Percentiles rank a stretch among this genome's conserved stretches.
phyloP scores from a whole-genome alignment of 2,329 filamentous ascomycete species.

The Coniochaeta sp. region DNA sequence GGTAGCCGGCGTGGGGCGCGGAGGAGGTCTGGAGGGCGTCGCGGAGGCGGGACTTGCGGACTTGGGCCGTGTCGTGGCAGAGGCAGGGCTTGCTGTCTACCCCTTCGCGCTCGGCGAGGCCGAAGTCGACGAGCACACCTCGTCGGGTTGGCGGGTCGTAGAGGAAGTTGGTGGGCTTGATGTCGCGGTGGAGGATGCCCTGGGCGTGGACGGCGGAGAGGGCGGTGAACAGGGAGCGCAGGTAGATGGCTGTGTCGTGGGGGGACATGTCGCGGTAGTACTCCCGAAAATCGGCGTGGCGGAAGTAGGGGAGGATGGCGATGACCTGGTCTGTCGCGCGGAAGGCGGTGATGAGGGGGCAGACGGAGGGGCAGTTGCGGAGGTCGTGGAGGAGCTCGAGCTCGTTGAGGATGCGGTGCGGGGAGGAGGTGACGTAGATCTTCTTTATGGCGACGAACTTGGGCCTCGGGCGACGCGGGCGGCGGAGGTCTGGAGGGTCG shows the following conservation, averaged over 20 bases:
- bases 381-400: slow-evolving; percentile 88
- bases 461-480: slow-evolving; percentile 39
- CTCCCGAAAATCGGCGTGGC: slow-evolving; percentile 87
- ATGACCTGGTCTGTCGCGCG: slow-evolving; percentile 90
- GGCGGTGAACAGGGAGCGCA: slow-evolving; percentile 80
- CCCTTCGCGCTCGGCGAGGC: slow-evolving; percentile 81
- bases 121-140: slow-evolving; percentile 96
- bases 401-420: slow-evolving; percentile 89
- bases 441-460: slow-evolving; percentile 97
- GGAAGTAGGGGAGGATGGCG: slow-evolving; percentile 90
- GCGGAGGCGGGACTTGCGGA: slow-evolving; percentile 54
- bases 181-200: slow-evolving; percentile 86
- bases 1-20: slow-evolving; percentile 61
- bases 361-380: slow-evolving; percentile 75
- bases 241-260: slow-evolving; percentile 81
- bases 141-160: slow-evolving; percentile 76
- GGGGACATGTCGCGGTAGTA: slow-evolving; percentile 91
- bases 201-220: slow-evolving; percentile 76
- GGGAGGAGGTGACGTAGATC: slow-evolving; percentile 97
- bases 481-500: not conserved
- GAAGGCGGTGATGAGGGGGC: slow-evolving; percentile 95
- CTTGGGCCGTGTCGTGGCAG: slow-evolving; percentile 61
- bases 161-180: slow-evolving; percentile 96
- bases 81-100: slow-evolving; percentile 72
- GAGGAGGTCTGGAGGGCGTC: slow-evolving; percentile 50